Evolutionary conservation across 768 basidiomycete genomes (phyloP), one percentile per base, ranked within the genome.

Genomic region (Saitozyma podzolica): DNA sequence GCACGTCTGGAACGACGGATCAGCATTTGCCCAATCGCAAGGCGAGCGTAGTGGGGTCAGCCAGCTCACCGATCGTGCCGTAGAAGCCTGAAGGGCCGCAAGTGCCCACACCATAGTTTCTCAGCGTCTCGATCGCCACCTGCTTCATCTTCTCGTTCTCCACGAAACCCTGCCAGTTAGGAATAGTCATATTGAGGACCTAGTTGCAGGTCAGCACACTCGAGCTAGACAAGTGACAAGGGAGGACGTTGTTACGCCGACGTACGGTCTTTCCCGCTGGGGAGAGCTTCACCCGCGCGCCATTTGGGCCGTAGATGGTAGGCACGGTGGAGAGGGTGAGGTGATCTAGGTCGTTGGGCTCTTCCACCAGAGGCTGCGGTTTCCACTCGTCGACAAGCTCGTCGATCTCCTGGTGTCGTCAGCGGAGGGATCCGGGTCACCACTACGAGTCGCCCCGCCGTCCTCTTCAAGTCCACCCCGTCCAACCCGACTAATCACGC

Each of bases 41-140:
- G n/a, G n/a, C n/a, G n/a, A n/a, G n/a, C n/a, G n/a, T n/a, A n/a
- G n/a, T n/a, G n/a, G n/a, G n/a, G n/a, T n/a, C n/a, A n/a, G n/a
- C n/a, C n/a, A n/a, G n/a, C n/a, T n/a, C n/a, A 94, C 93, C 94
- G 50, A 96, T 83, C 2, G 91, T 95, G 13, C 95, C 95, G 78
- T 98, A 98, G 82, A 99, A 99, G 10, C 93, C 92, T 39, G 93
- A 88, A 45, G 96, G 96, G 2, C 95, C 95, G 74, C 96, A 99
- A 65, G 89, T 90, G 8, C 94, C 95, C 1, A 97, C 84, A 29
- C 95, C 96, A 67, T 96, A 97, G 76, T 89, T 88, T 53, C 87
- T 83, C 17, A 98, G 81, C 0, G 88, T 90, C 55, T 91, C 90
- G 3, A 95, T 83, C 5, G 93, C 91, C 14, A 85, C 85, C 57